A percentile compares a stretch with the other conserved stretches of the same genome.
These are phyloP conservation scores for Gypsophila paniculata DNA, from an alignment of 179 eudicot genomes.

Conservation along the genomic window DNA sequence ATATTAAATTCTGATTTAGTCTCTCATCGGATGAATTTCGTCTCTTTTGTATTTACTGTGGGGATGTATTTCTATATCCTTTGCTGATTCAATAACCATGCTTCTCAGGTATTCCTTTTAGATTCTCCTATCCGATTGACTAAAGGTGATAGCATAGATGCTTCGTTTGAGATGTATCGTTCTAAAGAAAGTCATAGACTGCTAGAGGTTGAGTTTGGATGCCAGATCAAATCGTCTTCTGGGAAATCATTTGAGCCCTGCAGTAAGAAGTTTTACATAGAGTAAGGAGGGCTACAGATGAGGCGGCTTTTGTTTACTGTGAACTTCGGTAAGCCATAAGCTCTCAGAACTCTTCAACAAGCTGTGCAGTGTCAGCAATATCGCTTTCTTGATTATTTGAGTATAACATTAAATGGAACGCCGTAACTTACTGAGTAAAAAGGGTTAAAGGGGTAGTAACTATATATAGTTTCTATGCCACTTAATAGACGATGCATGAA, in stretches of 20 bases:
- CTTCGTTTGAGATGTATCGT: slow-evolving; percentile 69
- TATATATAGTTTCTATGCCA: no score
- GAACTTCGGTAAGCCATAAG: neutral
- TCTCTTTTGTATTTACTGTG: no score
- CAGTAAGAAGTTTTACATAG: slow-evolving; percentile 65
- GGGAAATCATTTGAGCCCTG: slow-evolving; percentile 47
- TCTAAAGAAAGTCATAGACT: slow-evolving; percentile 78
- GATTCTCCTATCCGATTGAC: slow-evolving; percentile 46
- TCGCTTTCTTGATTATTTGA: neutral
- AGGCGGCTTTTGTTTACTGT: slow-evolving; percentile 14
- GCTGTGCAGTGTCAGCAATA: neutral
- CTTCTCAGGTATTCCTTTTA: slow-evolving; percentile 64
- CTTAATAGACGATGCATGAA: no score
- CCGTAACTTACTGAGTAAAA: no score
- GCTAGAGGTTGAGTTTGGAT: slow-evolving; percentile 71
- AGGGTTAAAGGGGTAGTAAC: no score
- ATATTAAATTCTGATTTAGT: no score
- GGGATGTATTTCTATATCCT: no score
- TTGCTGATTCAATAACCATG: no score
- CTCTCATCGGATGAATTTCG: no score
- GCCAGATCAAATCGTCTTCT: slow-evolving; percentile 47
- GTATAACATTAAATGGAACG: neutral
- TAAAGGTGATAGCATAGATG: slow-evolving; percentile 46
- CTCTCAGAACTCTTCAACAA: neutral
- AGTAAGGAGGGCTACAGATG: slow-evolving; percentile 41